Base-by-base conservation (phyloP, 345 rosid species). In the Psidium guajava region DNA sequence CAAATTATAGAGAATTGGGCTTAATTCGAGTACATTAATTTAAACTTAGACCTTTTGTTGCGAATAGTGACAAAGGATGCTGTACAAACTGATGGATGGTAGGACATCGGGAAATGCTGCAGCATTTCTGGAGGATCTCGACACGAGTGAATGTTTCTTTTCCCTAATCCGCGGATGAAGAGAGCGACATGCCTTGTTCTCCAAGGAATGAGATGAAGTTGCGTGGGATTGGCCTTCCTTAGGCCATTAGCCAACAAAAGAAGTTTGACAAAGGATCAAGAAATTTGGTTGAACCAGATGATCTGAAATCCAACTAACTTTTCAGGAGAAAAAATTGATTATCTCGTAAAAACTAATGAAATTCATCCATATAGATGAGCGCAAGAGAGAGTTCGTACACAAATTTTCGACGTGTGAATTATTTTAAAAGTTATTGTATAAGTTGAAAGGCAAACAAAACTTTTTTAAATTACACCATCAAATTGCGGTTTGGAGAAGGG, bases 401-500 rank as follows among this genome's bases (percentile, higher is more conserved):
- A 28, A 64, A 64, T 64, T 64, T 3, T 28, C 2, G 74, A 8
- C 16, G 5, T 2, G 7, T n/a, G n/a, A 0, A 61, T 27, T 61
- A 18, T 27, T 27, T 13, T n/a, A 6, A 2, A 58, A 59, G 15
- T 1, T n/a, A n/a, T 27, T n/a, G 69, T 18, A 0, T 3, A 13
- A 0, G 0, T 7, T 6, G 11, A 6, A 0, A 61, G 28, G 42
- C 42, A 0, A 6, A 32, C 32, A 3, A 1, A 16, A 15, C 1
- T 0, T 61, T 15, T 61, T 0, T 61, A 18, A 61, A 28, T 28
- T 28, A 15, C 0, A 61, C 1, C 0, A 28, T 1, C 3, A 16
- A 7, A 15, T 61, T 20, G 20, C 3, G 0, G 18, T 7, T 28
- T 15, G 74, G 1, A 28, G 20, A 61, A 28, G 21, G 3, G 42